These are phyloP conservation scores for Aphanomyces cochlioides DNA, from an alignment of 352 stramenopile species.

Conservation along the genomic window DNA sequence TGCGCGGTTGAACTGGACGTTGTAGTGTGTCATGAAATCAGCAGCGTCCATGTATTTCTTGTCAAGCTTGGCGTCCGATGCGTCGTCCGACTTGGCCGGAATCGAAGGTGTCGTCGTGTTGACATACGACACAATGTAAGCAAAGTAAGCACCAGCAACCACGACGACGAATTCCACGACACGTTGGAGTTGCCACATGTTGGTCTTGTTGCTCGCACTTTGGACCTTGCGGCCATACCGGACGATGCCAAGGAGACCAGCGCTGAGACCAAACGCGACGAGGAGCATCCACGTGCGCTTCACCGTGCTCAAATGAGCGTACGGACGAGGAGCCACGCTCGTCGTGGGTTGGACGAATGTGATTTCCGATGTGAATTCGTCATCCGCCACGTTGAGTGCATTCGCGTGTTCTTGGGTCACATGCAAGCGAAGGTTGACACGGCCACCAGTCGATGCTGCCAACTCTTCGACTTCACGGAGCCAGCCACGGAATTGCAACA, in stretches of 20 bases:
- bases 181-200: slow-evolving; percentile 72
- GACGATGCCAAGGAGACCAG: slow-evolving; percentile 62
- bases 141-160: slow-evolving; percentile 43
- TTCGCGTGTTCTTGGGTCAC: slow-evolving; percentile 15
- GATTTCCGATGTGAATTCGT: not conserved
- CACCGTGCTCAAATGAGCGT: slow-evolving; percentile 3
- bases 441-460: not conserved
- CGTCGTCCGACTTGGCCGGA: not conserved
- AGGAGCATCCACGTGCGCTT: slow-evolving; percentile 79
- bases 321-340: not conserved
- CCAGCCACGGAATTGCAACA: slow-evolving; percentile 21
- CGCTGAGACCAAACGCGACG: slow-evolving; percentile 68
- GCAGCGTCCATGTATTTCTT: not conserved
- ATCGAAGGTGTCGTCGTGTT: not conserved
- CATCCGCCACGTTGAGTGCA: not conserved
- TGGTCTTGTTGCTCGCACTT: slow-evolving; percentile 32
- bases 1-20: slow-evolving; percentile 11
- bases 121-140: slow-evolving; percentile 3
- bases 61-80: too few relatives aligned
- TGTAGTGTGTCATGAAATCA: slow-evolving; percentile 9
- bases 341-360: not conserved
- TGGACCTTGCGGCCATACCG: slow-evolving; percentile 68
- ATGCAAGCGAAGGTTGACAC: slow-evolving; percentile 6
- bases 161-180: slow-evolving; percentile 70
- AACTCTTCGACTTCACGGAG: slow-evolving; percentile 7